Evolutionary conservation across 1,284 basidiomycete genomes (phyloP), one percentile per base, ranked within the genome.

Genomic region (Malassezia equina): DNA sequence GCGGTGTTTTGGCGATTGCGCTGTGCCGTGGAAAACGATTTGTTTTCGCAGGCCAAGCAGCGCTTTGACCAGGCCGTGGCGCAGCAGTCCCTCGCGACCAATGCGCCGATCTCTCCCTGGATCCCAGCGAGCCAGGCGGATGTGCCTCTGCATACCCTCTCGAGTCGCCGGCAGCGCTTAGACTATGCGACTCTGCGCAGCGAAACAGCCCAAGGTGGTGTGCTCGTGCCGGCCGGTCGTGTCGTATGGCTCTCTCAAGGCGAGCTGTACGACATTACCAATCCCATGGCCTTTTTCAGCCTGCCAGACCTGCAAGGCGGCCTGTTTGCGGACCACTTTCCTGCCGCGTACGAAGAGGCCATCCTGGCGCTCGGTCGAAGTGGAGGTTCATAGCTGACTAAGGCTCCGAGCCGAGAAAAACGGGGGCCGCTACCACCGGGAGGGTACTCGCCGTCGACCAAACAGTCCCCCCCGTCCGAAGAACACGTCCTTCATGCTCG

Each of bases 271-370:
- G 51, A 54, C 8, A 61, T 73, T 6, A 56, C 60, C 40, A 61
- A 60, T 28, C 68, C 71, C 7, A 46, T 69, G 15, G 55, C 65
- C 5, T 73, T 72, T 57, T 73, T 72, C 60, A 63, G 62, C 51
- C 45, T 72, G 25, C 71, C 71, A 6, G 67, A 69, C 34, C 44
- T 46, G 27, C 28, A 54, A n/a, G 31, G 50, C 12, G 34, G 62
- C 41, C 66, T 71, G 69, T 69, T 73, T 55, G 63, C 65, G 1
- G 55, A 60, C 31, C 71, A 73, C 52, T 68, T 73, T 27, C 71
- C 71, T 8, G 64, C 65, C 17, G 68, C 68, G 8, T 73, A 73
- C 59, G 69, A 73, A 47, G 63, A 63, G 27, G 69, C 67, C 4
- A 64, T 71, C 25, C 41, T 64, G 32, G 63, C 61, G 7, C 42